Evolutionary conservation across 495 filamentous ascomycete species (phyloP).

Genomic region (Collariella sp.): DNA sequence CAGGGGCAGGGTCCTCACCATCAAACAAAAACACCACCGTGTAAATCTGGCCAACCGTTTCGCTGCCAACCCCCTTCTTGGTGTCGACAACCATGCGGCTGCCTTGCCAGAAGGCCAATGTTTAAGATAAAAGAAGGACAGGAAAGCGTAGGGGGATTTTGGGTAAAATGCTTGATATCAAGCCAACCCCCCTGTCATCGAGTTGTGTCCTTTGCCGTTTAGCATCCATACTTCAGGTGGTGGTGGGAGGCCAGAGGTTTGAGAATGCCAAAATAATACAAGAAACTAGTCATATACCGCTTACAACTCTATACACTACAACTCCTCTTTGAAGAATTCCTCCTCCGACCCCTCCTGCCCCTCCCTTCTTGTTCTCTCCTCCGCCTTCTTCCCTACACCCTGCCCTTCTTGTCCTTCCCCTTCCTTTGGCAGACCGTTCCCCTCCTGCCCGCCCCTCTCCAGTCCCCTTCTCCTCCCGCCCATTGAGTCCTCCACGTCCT

Average conservation of each 20-base stretch:
- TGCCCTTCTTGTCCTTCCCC: neutral
- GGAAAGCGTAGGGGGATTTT: too few species aligned
- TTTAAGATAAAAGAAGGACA: too few species aligned
- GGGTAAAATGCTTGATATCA: too few species aligned
- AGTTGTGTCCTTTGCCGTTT: too few species aligned
- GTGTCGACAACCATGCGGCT: constrained; percentile 62
- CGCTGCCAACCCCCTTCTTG: constrained; percentile 36
- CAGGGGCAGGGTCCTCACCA: constrained; percentile 29
- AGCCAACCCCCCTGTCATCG: too few species aligned
- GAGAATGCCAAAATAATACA: constrained; percentile 54
- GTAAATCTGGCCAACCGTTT: constrained; percentile 18
- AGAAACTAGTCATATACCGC: constrained; percentile 53
- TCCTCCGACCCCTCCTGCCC: constrained; percentile 37
- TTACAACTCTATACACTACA: constrained; percentile 20
- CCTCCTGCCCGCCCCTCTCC: neutral
- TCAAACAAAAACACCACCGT: constrained; percentile 22
- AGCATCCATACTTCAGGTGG: too few species aligned
- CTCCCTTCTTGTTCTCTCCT: constrained; percentile 5
- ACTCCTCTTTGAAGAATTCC: constrained; percentile 40
- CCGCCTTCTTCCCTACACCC: constrained; percentile 3
- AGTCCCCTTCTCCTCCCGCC: neutral
- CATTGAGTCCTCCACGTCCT: constrained; percentile 20
- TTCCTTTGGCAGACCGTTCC: neutral
- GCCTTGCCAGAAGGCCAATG: constrained; percentile 95
- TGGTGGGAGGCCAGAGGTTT: too few species aligned